Base-by-base conservation (phyloP, 179 eudicot species). In the Gypsophila paniculata region DNA sequence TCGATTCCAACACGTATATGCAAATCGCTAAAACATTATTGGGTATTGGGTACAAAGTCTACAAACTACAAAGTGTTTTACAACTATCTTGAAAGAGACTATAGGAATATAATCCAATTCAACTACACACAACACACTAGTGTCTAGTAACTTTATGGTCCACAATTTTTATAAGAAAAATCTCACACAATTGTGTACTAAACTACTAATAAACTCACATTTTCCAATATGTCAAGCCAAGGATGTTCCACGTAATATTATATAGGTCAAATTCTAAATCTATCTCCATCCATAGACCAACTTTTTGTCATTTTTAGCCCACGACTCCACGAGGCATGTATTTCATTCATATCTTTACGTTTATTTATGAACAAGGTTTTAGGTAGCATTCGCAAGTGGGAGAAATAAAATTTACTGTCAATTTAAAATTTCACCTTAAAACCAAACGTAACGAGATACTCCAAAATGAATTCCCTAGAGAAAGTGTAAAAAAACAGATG, bases 221-320 rank as follows among this genome's bases (percentile, higher is more conserved):
- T 23, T 6, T 22, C 38, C 32, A 66, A 22, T 23, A 38, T 46
- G 70, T 66, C 17, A 39, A 44, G 36, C 53, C 12, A 12, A 34
- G 48, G 67, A 19, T 5, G 55, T 26, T 26, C 25, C 71, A 68
- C 58, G 59, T 68, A 51, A 5, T 42, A 42, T 42, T 42, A 2
- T 42, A 13, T 49, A 51, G 71, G 71, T 68, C 71, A 68, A 68
- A 68, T 58, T 49, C 39, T 62, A 62, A 49, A 68, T 6, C 42
- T 1, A 68, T 68, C 19, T 0, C 59, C 8, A 68, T 68, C 60
- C 13, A 36, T 26, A 68, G 38, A 66, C 58, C 19, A 66, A 66
- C 57, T 65, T 65, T 65, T 65, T 65, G 19, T 21, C 49, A 63
- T 64, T 44, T 44, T 39, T 11, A 44, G 13, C 66, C 46, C 18